These are phyloP conservation scores for Heritiera fomes DNA, from an alignment of 345 rosid genomes.

Conservation along the genomic window DNA sequence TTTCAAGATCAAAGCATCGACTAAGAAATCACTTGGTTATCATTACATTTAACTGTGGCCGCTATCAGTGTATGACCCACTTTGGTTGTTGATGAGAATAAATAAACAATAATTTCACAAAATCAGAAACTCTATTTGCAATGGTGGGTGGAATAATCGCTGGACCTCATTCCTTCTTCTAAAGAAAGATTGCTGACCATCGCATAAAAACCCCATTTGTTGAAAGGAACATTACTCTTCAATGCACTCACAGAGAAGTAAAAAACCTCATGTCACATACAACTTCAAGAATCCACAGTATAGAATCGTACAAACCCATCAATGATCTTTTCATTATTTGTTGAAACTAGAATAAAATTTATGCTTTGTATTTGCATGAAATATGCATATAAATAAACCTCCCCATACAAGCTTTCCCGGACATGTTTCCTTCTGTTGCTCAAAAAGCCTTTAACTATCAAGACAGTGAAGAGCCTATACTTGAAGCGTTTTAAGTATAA, in stretches of 20 bases:
- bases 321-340: not conserved
- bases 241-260: not conserved
- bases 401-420: not conserved
- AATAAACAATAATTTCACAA: slow-evolving; percentile 4
- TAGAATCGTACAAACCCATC: slow-evolving; percentile 19
- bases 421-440: not conserved
- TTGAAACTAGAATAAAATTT: not conserved
- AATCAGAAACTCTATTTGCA: slow-evolving; percentile 20
- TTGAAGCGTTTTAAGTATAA: not conserved
- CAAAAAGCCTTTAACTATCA: not conserved
- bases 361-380: slow-evolving; percentile 15
- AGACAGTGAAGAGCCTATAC: not conserved
- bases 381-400: slow-evolving; percentile 13
- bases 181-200: slow-evolving; percentile 16
- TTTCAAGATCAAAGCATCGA: not conserved
- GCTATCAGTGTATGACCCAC: slow-evolving; percentile 8
- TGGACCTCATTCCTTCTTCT: slow-evolving; percentile 44
- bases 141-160: slow-evolving; percentile 34
- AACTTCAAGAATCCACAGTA: slow-evolving; percentile 15
- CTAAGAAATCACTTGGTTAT: not conserved
- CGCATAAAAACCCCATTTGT: slow-evolving; percentile 12
- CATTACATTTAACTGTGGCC: not conserved
- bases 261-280: not conserved
- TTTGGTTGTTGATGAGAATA: slow-evolving; percentile 20
- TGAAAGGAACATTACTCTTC: slow-evolving; percentile 23